Conservation (phyloP, 1,284 basidiomycete genomes). For the Ceratobasidium sp. region DNA sequence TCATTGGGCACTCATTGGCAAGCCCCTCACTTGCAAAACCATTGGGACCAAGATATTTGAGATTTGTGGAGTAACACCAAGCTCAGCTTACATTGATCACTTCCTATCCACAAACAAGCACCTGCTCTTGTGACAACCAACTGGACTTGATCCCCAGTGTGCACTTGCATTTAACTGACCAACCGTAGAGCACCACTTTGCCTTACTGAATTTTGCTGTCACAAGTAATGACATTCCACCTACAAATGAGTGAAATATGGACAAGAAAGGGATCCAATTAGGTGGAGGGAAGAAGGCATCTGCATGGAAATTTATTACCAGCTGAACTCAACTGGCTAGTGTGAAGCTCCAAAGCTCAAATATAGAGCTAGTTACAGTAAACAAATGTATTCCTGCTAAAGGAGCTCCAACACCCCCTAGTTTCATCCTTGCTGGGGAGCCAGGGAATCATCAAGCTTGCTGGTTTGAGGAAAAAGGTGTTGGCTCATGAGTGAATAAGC, state of each 20-base stretch:
- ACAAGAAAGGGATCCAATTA: conserved; percentile 54
- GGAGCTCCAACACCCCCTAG: conserved; percentile 46
- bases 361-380: conserved; percentile 50
- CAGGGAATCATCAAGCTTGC: conserved; percentile 44
- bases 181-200: conserved; percentile 45
- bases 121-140: conserved; percentile 44
- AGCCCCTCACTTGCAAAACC: conserved; percentile 41
- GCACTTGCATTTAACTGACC: conserved; percentile 46
- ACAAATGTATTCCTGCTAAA: conserved; percentile 51
- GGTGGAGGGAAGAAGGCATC: conserved; percentile 44
- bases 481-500: conserved; percentile 32
- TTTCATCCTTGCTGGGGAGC: conserved; percentile 49
- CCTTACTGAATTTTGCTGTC: conserved; percentile 42
- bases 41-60: conserved; percentile 36
- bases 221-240: conserved; percentile 44
- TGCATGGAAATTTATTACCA: conserved; percentile 34
- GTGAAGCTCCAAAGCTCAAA: conserved; percentile 47
- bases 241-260: conserved; percentile 49
- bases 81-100: conserved; percentile 29
- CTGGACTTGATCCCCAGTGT: conserved; percentile 46
- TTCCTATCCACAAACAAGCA: conserved; percentile 46
- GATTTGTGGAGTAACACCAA: background rate
- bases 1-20: conserved; percentile 41
- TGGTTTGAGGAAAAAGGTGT: conserved; percentile 23
- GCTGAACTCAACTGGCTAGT: conserved; percentile 40